Evolutionary conservation across 2,329 filamentous ascomycete genomes (phyloP), one percentile per base, ranked within the genome.

Genomic region (Cladosporium sp.): DNA sequence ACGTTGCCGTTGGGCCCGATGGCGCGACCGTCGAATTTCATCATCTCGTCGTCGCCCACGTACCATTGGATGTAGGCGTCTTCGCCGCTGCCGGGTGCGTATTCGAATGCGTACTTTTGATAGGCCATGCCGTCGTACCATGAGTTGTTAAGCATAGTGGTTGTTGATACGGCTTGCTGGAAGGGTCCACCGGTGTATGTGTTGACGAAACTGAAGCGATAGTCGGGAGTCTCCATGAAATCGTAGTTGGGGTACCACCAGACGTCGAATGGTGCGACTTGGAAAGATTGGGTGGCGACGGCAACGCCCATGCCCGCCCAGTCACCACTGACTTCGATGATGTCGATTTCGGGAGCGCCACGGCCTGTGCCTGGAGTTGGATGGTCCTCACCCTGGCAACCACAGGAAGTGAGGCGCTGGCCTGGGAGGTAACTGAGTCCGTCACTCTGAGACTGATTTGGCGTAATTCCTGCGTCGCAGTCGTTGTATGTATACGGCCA

Each of bases 401-500:
- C 84, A 62, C 85, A 88, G 8, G 82, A 82, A 6, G 84, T 84
- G 12, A 88, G 68, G 56, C 79, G 76, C 83, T 88, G 87, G 19
- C 85, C 85, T 9, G 85, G 85, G 1, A 88, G 73, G 56, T 69
- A 83, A 63, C 75, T 87, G 43, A 87, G 68, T 30, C 85, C 85
- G 62, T 86, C 83, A 1, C 78, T 69, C 13, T 82, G 78, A 59
- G 84, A 87, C 63, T 88, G 85, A 59, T 88, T 88, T 6, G 82
- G 75, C 2, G 85, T 88, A 56, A 88, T 88, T 20, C 85, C 85
- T 19, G 76, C 75, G 65, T 88, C 85, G 60, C 85, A 88, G 58
- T 87, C 77, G 57, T 82, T 75, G 62, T 88, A 88, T 58, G 81
- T 86, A 70, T 88, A 88, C 0, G 85, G 85, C 85, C 85, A 88